Percentiles rank a stretch among this genome's conserved stretches.
phyloP scores from a whole-genome alignment of 805 yeast genomes.

The Candida odintsovae region DNA sequence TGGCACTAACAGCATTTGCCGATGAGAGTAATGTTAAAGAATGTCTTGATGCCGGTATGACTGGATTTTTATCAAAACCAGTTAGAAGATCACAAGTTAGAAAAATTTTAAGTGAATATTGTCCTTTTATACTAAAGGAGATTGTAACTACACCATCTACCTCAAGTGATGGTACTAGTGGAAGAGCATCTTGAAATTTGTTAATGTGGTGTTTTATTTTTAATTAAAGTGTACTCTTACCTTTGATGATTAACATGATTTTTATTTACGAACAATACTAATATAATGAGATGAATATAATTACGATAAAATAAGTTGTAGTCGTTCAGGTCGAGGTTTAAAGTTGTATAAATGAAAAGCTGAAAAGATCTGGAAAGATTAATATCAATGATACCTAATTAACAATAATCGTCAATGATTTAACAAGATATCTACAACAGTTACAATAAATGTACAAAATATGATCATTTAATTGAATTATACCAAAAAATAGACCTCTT shows the following conservation, averaged over 20 bases:
- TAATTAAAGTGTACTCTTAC: background rate
- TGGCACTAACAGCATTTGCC: slow-evolving; percentile 93
- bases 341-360: too few species aligned
- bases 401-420: too few species aligned
- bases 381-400: too few species aligned
- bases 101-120: slow-evolving; percentile 39
- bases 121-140: slow-evolving; percentile 9
- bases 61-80: slow-evolving; percentile 87
- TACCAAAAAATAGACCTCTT: slow-evolving; percentile 1
- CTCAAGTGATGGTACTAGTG: background rate
- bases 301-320: too few species aligned
- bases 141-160: slow-evolving; percentile 1
- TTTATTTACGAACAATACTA: background rate
- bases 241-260: background rate
- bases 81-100: slow-evolving; percentile 65
- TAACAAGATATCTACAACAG: background rate
- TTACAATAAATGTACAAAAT: slow-evolving; percentile 1
- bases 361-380: too few species aligned
- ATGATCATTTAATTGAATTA: slow-evolving; percentile 1
- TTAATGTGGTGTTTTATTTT: background rate
- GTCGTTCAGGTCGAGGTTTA: too few species aligned
- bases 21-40: slow-evolving; percentile 85
- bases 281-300: background rate
- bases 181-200: background rate
- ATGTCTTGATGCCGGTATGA: slow-evolving; percentile 88